Evolutionary conservation across 2,329 filamentous ascomycete genomes (phyloP).

Genomic region (Botryosphaeria agaves): DNA sequence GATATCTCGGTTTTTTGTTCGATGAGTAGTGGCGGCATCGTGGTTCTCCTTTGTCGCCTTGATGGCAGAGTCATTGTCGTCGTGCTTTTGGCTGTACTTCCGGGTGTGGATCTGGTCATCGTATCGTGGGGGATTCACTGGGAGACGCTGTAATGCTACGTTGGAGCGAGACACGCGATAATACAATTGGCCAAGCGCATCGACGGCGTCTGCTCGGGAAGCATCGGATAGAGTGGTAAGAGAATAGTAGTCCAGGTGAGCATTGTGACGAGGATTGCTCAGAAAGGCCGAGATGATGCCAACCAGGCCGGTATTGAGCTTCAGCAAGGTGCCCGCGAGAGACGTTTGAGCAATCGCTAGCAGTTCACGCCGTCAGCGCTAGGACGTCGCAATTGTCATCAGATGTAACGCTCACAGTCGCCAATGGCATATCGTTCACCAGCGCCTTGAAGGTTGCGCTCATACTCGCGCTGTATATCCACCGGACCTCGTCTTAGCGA

Average conservation of each 20-base stretch:
- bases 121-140: no score
- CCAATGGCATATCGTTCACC: conserved; percentile 24
- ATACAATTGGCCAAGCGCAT: conserved; percentile 22
- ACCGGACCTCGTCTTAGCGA: conserved; percentile 22
- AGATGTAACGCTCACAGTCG: conserved; percentile 19
- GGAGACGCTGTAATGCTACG: no score
- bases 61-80: no score
- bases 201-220: conserved; percentile 25
- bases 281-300: conserved; percentile 27
- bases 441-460: conserved; percentile 16
- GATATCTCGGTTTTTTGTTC: no score
- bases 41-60: no score
- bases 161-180: conserved; percentile 17
- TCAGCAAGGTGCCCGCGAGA: conserved; percentile 27
- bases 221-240: conserved; percentile 27
- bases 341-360: conserved; percentile 26
- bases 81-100: no score
- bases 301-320: conserved; percentile 28
- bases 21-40: no score
- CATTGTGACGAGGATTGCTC: conserved; percentile 15
- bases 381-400: not conserved
- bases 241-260: conserved; percentile 23
- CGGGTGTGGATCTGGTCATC: no score
- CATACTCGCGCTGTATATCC: conserved; percentile 25
- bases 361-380: no score